These are phyloP conservation scores for Entonaema liquescens DNA, from an alignment of 495 filamentous ascomycete species.

Conservation along the genomic window DNA sequence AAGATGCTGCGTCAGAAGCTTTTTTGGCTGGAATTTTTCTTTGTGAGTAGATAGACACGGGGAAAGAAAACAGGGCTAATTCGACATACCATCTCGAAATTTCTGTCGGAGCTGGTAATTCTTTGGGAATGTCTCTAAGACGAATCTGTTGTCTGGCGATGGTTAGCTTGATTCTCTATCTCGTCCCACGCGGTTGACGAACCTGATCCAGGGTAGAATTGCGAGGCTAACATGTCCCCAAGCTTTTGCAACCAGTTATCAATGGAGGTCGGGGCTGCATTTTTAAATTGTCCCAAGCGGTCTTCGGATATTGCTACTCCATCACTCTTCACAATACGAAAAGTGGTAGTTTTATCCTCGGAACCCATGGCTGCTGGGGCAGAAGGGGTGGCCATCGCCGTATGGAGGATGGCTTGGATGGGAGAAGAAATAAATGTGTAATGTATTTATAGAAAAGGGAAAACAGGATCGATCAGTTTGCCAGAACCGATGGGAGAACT, in stretches of 20 bases:
- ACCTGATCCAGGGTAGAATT: slow-evolving; percentile 24
- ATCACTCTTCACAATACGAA: neutral
- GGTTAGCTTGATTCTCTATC: slow-evolving; percentile 10
- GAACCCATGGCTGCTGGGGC: neutral
- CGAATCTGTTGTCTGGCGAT: neutral
- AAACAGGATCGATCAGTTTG: neutral
- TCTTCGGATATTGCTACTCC: neutral
- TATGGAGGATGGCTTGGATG: too few relatives aligned
- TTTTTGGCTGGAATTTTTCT: neutral
- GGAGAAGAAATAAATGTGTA: neutral
- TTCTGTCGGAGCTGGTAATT: slow-evolving; percentile 19
- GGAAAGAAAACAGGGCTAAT: neutral
- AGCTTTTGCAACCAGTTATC: neutral
- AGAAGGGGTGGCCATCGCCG: neutral
- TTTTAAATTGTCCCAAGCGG: too few relatives aligned
- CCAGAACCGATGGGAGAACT: neutral
- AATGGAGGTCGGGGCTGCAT: neutral
- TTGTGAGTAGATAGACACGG: neutral
- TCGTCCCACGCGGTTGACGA: neutral
- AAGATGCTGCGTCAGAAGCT: neutral
- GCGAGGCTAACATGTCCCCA: slow-evolving; percentile 9
- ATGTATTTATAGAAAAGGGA: neutral
- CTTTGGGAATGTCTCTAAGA: slow-evolving; percentile 7
- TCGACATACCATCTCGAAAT: neutral
- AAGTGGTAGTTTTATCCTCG: neutral